Conservation (phyloP, 192 early-diverging fungal genomes). For the Backusella circina region DNA sequence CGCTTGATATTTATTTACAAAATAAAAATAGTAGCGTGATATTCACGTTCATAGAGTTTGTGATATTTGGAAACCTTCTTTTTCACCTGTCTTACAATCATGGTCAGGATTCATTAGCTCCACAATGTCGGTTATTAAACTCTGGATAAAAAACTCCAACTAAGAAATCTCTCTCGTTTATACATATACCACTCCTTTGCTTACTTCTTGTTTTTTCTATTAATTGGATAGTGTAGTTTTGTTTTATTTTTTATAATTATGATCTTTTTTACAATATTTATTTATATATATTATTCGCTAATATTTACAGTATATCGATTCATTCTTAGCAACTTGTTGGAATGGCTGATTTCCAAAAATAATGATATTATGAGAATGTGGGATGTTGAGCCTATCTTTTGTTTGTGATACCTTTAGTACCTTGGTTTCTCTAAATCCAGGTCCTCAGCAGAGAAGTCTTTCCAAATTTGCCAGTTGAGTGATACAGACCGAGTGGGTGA, state of each 20-base stretch:
- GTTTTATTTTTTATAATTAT: neutral
- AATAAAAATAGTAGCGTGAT: conserved; percentile 1
- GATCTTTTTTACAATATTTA: neutral
- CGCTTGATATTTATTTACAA: conserved; percentile 28
- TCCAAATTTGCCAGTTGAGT: conserved; percentile 28
- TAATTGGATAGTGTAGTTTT: neutral
- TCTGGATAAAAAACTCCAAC: conserved; percentile 28
- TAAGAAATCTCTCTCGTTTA: neutral
- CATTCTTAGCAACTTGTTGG: neutral
- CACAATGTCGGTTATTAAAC: conserved; percentile 42
- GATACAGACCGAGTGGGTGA: neutral
- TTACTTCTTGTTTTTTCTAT: neutral
- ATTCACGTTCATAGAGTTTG: conserved; percentile 38
- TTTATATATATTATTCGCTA: neutral
- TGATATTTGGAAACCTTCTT: conserved; percentile 46
- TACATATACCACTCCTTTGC: neutral
- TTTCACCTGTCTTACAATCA: conserved; percentile 47
- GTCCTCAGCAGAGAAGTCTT: conserved; percentile 28
- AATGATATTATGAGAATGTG: neutral
- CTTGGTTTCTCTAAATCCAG: conserved; percentile 1
- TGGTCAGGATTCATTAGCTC: conserved; percentile 51
- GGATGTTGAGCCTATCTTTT: neutral
- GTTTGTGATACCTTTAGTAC: neutral
- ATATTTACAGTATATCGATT: neutral
- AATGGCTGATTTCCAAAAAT: neutral